Conservation (phyloP, 306 rosid genomes). For the Dalbergia cochinchinensis region DNA sequence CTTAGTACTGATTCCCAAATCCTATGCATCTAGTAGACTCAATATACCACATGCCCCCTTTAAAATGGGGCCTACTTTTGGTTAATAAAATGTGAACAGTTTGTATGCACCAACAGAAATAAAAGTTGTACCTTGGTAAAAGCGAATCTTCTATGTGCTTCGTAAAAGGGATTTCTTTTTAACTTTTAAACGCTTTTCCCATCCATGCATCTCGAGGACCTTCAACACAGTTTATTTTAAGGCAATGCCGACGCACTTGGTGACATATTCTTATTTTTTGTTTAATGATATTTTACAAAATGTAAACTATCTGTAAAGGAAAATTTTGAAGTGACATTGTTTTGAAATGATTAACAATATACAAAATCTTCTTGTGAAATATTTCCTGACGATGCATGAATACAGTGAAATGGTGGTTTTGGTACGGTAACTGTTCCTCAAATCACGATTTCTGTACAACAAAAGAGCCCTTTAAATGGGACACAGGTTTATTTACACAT, state of each 20-base stretch:
- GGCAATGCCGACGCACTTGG: slow-evolving; percentile 1
- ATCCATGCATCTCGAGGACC: slow-evolving; percentile 74
- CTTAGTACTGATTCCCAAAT: slow-evolving; percentile 41
- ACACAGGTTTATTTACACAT: too few relatives aligned
- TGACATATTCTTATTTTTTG: slow-evolving; percentile 11
- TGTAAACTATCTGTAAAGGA: too few relatives aligned
- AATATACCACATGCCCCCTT: slow-evolving; percentile 69
- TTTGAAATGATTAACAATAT: too few relatives aligned
- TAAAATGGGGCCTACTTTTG: slow-evolving; percentile 17
- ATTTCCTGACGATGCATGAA: too few relatives aligned
- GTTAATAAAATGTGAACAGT: not conserved
- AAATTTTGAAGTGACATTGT: too few relatives aligned
- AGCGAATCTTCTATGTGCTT: slow-evolving; percentile 46
- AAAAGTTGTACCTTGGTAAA: slow-evolving; percentile 63
- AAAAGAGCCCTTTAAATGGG: too few relatives aligned
- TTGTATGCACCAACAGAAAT: not conserved
- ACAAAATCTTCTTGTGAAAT: too few relatives aligned
- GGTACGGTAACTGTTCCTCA: too few relatives aligned
- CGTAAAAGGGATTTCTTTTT: slow-evolving; percentile 35
- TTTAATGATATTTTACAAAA: not conserved
- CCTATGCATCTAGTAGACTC: slow-evolving; percentile 69
- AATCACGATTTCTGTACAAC: too few relatives aligned
- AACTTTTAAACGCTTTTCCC: slow-evolving; percentile 22
- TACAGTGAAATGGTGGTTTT: too few relatives aligned
- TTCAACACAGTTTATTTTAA: slow-evolving; percentile 28